Evolutionary conservation across 352 stramenopile species (phyloP).

Genomic region (Phytophthora ramorum): DNA sequence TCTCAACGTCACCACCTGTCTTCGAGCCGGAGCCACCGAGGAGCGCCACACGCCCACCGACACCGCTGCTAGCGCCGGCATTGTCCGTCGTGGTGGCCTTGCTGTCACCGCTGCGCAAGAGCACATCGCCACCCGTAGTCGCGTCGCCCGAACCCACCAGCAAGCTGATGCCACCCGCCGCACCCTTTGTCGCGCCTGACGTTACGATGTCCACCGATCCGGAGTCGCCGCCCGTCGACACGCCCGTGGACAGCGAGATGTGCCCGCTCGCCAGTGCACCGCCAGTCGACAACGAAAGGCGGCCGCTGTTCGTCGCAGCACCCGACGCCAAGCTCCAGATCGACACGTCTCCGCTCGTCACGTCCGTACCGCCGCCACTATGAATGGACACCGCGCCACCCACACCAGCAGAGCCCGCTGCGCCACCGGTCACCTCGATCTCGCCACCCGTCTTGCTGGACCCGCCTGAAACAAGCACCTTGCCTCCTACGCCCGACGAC

Average conservation of each 20-base stretch:
- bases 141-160: slow-evolving; percentile 12
- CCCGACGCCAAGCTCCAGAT: slow-evolving; percentile 4
- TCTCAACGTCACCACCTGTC: slow-evolving; percentile 3
- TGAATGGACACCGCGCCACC: slow-evolving; percentile 27
- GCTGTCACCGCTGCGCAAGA: slow-evolving; percentile 14
- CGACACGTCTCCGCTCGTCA: slow-evolving; percentile 20
- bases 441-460: slow-evolving; percentile 11
- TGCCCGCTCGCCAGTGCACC: slow-evolving; percentile 3
- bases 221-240: slow-evolving; percentile 5
- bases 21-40: slow-evolving; percentile 1
- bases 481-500: slow-evolving; percentile 9
- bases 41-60: slow-evolving; percentile 15
- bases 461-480: slow-evolving; percentile 4
- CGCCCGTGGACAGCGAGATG: slow-evolving; percentile 7
- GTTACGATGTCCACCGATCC: slow-evolving; percentile 1
- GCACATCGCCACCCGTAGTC: slow-evolving; percentile 4
- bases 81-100: neutral
- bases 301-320: too few relatives aligned
- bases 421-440: slow-evolving; percentile 9
- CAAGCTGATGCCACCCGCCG: slow-evolving; percentile 5
- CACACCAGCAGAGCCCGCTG: neutral
- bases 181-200: neutral
- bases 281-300: too few relatives aligned
- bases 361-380: slow-evolving; percentile 25
- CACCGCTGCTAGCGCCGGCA: too few relatives aligned